Conservation (phyloP, 495 filamentous ascomycete species). For the Saxophila tyrrhenica region DNA sequence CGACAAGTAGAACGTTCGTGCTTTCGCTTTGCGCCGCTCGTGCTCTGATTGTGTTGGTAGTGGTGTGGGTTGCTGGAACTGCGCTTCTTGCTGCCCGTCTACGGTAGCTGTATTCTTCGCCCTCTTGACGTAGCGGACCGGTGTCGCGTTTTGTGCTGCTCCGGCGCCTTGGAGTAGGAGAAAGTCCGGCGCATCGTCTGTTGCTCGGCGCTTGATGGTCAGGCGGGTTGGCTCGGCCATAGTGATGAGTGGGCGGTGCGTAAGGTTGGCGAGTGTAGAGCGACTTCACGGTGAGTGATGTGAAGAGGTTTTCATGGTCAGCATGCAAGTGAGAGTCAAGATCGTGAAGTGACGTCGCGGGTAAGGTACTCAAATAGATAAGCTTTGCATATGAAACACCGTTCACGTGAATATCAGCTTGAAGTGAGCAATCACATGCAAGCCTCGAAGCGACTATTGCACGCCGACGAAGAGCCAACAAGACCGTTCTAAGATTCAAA, state of each 20-base stretch:
- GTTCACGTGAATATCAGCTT: no score
- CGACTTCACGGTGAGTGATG: no score
- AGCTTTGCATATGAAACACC: neutral
- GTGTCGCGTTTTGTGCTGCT: neutral
- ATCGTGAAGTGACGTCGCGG: neutral
- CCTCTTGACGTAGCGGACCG: neutral
- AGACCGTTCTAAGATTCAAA: no score
- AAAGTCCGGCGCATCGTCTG: constrained; percentile 1
- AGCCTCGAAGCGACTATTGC: no score
- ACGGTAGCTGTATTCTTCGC: neutral
- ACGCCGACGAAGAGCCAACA: no score
- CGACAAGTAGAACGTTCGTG: neutral
- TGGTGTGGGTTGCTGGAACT: neutral
- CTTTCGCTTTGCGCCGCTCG: neutral
- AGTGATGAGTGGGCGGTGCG: neutral
- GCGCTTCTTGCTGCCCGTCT: neutral
- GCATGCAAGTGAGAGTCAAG: no score
- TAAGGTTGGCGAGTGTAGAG: no score
- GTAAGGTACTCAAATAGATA: neutral
- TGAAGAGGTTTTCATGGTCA: no score
- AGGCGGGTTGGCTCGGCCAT: neutral
- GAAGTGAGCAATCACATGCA: no score
- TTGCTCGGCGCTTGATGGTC: constrained; percentile 1
- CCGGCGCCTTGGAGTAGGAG: constrained; percentile 1
- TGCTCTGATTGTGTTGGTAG: neutral